Evolutionary conservation across 768 basidiomycete species (phyloP).

Genomic region (Suillus cothurnatus): DNA sequence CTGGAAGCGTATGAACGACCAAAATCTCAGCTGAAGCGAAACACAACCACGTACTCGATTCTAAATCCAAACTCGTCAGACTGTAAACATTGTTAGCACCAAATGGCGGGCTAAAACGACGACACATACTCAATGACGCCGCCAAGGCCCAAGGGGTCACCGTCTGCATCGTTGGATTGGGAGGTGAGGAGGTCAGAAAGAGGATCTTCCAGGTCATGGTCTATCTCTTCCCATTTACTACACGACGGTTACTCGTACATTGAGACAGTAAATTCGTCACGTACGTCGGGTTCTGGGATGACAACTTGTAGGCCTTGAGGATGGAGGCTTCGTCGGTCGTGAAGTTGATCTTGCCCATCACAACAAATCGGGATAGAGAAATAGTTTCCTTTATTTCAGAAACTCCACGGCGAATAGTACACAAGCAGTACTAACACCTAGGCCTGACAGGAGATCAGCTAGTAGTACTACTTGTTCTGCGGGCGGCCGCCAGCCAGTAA

Average conservation of each 20-base stretch:
- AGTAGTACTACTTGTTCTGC: neutral
- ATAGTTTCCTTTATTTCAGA: neutral
- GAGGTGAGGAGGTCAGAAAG: conserved; percentile 70
- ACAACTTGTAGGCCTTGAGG: conserved; percentile 87
- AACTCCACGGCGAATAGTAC: neutral
- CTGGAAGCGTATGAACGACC: conserved; percentile 37
- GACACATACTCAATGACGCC: conserved; percentile 55
- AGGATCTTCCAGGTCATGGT: conserved; percentile 81
- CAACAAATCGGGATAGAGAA: neutral
- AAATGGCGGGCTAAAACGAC: conserved; percentile 6
- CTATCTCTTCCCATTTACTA: conserved; percentile 89
- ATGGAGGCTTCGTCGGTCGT: conserved; percentile 79
- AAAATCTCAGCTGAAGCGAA: conserved; percentile 13
- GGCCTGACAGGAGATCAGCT: neutral
- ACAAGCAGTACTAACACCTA: neutral
- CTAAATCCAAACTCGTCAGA: conserved; percentile 68
- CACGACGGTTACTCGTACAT: neutral
- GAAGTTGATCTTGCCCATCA: conserved; percentile 66
- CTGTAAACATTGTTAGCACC: conserved; percentile 36
- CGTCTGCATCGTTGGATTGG: conserved; percentile 58
- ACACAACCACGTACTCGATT: conserved; percentile 61
- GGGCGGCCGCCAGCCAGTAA: neutral
- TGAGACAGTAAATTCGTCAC: conserved; percentile 4
- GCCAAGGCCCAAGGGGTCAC: conserved; percentile 82
- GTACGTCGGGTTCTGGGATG: conserved; percentile 75